phyloP scores from a whole-genome alignment of 139 green algal species.

The Diplosphaera chodatii region DNA sequence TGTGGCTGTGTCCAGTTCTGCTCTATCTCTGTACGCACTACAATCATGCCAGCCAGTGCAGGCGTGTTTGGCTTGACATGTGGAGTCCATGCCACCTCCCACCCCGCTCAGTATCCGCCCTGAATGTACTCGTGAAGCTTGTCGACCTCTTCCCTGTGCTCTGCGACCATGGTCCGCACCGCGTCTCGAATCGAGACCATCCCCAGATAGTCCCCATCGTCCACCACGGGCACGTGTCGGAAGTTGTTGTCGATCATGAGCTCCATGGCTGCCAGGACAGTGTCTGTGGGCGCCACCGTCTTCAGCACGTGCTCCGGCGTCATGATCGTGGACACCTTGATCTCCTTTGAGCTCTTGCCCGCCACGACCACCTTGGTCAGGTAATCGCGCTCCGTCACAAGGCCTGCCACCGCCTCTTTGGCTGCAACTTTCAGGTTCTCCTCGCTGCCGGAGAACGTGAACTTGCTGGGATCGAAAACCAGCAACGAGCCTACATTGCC shows the following conservation, averaged over 20 bases:
- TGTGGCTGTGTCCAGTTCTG: not conserved
- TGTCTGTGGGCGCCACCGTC: slow-evolving; percentile 40
- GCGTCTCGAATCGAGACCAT: slow-evolving; percentile 56
- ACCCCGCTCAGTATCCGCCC: not conserved
- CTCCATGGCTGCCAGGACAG: slow-evolving; percentile 47
- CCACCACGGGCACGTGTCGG: slow-evolving; percentile 51
- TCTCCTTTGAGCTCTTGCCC: slow-evolving; percentile 27
- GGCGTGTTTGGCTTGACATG: not conserved
- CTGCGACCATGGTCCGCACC: slow-evolving; percentile 40
- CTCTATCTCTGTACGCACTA: too few relatives aligned
- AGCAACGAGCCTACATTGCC: slow-evolving; percentile 51
- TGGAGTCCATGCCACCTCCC: not conserved
- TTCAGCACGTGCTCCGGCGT: slow-evolving; percentile 28
- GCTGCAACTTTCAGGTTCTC: slow-evolving; percentile 4
- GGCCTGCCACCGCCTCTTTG: slow-evolving; percentile 45
- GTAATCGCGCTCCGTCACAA: slow-evolving; percentile 61
- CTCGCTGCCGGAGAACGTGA: slow-evolving; percentile 13
- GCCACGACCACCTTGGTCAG: slow-evolving; percentile 53
- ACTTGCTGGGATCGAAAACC: slow-evolving; percentile 46
- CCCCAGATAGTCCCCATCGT: slow-evolving; percentile 34
- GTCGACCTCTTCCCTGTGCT: slow-evolving; percentile 51
- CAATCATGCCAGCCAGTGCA: not conserved
- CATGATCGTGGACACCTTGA: slow-evolving; percentile 46
- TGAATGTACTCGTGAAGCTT: slow-evolving; percentile 55
- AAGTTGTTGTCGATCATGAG: slow-evolving; percentile 57